These are phyloP conservation scores for Oryza punctata DNA, from an alignment of 176 grass and related monocot species.

Conservation along the genomic window DNA sequence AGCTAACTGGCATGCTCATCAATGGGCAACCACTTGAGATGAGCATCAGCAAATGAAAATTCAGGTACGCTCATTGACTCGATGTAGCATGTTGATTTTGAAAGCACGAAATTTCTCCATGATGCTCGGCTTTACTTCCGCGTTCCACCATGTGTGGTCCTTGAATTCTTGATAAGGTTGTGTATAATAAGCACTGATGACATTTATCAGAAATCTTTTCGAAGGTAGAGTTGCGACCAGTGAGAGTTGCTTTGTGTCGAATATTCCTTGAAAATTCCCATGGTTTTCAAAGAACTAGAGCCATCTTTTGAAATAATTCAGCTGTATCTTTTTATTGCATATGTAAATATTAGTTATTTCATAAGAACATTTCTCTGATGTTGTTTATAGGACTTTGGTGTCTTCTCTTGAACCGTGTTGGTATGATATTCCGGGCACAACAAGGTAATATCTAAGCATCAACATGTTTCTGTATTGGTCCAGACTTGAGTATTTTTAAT, in stretches of 20 bases:
- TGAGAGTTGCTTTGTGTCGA: neutral
- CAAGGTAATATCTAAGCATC: constrained; percentile 21
- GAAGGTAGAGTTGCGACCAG: constrained; percentile 19
- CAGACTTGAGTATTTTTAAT: neutral
- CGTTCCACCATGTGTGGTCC: constrained; percentile 29
- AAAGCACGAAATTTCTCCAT: constrained; percentile 44
- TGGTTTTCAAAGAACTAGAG: constrained; percentile 30
- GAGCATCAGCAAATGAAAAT: constrained; percentile 36
- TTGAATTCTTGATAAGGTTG: constrained; percentile 31
- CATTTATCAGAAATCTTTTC: constrained; percentile 26
- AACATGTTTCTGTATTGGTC: neutral
- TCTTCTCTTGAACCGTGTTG: constrained; percentile 19
- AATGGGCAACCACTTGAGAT: constrained; percentile 41
- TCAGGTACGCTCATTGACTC: constrained; percentile 47
- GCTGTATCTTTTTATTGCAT: constrained; percentile 15
- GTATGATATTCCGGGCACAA: neutral
- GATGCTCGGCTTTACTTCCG: constrained; percentile 43
- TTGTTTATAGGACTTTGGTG: constrained; percentile 1
- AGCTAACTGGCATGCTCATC: constrained; percentile 20
- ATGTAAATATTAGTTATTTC: constrained; percentile 21
- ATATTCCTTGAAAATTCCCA: constrained; percentile 14
- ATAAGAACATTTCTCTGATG: neutral
- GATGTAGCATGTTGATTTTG: constrained; percentile 20
- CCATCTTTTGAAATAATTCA: neutral
- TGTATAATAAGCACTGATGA: constrained; percentile 28